phyloP scores from a whole-genome alignment of 768 basidiomycete species.

The Termitomyces sp. region DNA sequence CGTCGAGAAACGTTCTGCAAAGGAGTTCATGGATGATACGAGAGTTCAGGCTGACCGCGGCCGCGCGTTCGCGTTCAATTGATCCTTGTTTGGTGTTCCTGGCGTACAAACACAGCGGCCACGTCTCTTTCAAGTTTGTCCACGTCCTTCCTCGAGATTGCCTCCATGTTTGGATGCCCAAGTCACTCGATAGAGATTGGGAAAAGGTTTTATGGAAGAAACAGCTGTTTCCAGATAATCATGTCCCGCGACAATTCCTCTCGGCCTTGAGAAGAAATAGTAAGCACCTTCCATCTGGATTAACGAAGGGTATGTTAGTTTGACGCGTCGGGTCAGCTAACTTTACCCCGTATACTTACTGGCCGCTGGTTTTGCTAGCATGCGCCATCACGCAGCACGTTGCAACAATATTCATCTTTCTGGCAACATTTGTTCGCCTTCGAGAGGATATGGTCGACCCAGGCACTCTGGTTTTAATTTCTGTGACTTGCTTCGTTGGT shows the following conservation, averaged over 20 bases:
- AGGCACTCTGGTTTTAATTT: constrained; percentile 62
- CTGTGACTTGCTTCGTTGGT: constrained; percentile 51
- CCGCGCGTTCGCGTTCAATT: constrained; percentile 33
- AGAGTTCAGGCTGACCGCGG: constrained; percentile 38
- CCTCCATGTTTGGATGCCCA: constrained; percentile 16
- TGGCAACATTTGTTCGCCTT: constrained; percentile 74
- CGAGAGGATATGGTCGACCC: constrained; percentile 64
- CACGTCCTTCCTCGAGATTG: not conserved
- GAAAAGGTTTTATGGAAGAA: constrained; percentile 77
- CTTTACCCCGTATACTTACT: constrained; percentile 75
- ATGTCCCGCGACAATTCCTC: constrained; percentile 78
- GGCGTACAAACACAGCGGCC: constrained; percentile 6
- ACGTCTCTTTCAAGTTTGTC: not conserved
- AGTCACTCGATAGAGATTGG: constrained; percentile 35
- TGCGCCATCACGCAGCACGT: constrained; percentile 84
- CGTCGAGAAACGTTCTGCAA: constrained; percentile 64
- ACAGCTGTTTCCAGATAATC: constrained; percentile 79
- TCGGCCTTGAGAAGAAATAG: constrained; percentile 76
- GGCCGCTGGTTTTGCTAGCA: constrained; percentile 64
- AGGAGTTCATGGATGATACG: constrained; percentile 60
- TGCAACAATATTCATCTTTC: constrained; percentile 74
- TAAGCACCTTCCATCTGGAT: constrained; percentile 36
- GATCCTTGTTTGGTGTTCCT: constrained; percentile 27
- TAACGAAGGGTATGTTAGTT: constrained; percentile 4
- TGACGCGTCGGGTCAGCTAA: constrained; percentile 51